Conservation (phyloP, 768 basidiomycete genomes). For the Coprinopsis marcescibilis region DNA sequence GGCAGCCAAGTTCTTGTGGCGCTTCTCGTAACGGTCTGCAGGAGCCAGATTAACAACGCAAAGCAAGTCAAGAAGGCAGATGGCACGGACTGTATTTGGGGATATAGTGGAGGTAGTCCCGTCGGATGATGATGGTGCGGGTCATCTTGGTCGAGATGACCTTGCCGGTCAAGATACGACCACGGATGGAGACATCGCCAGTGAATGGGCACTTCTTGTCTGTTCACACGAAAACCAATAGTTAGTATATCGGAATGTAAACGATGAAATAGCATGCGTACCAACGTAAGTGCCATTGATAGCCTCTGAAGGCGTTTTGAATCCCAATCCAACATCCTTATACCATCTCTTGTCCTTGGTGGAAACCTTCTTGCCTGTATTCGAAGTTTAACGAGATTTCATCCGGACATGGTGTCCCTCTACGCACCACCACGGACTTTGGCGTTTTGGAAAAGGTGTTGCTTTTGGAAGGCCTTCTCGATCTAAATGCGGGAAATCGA, state of each 20-base stretch:
- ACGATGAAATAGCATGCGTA: constrained; percentile 34
- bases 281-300: constrained; percentile 96
- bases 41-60: constrained; percentile 2
- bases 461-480: constrained; percentile 98
- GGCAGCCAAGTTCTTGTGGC: constrained; percentile 97
- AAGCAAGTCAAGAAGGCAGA: neutral
- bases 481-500: too few relatives aligned
- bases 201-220: constrained; percentile 99
- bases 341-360: constrained; percentile 98
- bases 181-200: constrained; percentile 94
- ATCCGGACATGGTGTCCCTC: constrained; percentile 14
- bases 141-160: constrained; percentile 99
- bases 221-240: constrained; percentile 22
- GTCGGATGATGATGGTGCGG: constrained; percentile 94
- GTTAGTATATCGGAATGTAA: constrained; percentile 1
- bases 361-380: constrained; percentile 80
- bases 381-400: constrained; percentile 11
- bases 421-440: constrained; percentile 79
- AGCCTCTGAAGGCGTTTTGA: constrained; percentile 94
- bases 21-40: constrained; percentile 93
- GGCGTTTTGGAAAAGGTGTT: constrained; percentile 95
- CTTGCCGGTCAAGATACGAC: constrained; percentile 96
- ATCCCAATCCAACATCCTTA: constrained; percentile 96
- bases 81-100: constrained; percentile 89
- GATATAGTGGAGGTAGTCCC: constrained; percentile 93